Base-by-base conservation (phyloP, 352 stramenopile genomes). In the Phytophthora pistaciae region DNA sequence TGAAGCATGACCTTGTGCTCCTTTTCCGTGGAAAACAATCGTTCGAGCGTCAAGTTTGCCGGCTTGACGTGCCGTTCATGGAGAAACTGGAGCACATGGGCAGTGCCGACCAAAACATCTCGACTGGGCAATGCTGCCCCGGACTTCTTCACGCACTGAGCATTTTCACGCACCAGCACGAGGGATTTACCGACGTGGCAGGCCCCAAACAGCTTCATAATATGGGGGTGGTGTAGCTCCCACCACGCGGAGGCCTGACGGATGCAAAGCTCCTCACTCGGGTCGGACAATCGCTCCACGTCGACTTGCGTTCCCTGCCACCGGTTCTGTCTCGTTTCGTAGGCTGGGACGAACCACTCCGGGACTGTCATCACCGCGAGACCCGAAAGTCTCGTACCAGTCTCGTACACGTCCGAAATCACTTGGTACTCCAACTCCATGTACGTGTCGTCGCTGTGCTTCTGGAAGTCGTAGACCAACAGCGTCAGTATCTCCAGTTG, bases 141-240 rank as follows among this genome's bases (percentile, higher is more conserved):
- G 7, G 52, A 58, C 14, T 60, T 69, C 13, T 68, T 74, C 44
- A 73, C 60, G 7, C 58, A 70, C 25, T 75, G 68, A 38, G 64
- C 71, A 20, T 44, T 71, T 46, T 77, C 68, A 36, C 64, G 66
- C n/a, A 80, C 64, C 20, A 80, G 31, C 13, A 72, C 27, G 20
- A 72, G 54, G 25, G 55, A 56, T 3, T 71, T 67, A 33, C 78
- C 72, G 13, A 83, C 65, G 46, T 85, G 78, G 9, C 75, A 85
- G 0, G 68, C 78, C 13, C 75, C 75, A 25, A 75, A 82, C 3
- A 85, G 48, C 23, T 73, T 70, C 42, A 81, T 66, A 25, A 85
- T 60, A 23, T 85, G 63, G 20, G 75, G 75, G 18, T 85, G 78
- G 13, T 71, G 72, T 25, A 79, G 53, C 36, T 68, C 57, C 49